Percentiles rank a stretch among this genome's conserved stretches.
phyloP scores from a whole-genome alignment of 371 early-diverging fungal genomes.

The Rhizopus microsporus region DNA sequence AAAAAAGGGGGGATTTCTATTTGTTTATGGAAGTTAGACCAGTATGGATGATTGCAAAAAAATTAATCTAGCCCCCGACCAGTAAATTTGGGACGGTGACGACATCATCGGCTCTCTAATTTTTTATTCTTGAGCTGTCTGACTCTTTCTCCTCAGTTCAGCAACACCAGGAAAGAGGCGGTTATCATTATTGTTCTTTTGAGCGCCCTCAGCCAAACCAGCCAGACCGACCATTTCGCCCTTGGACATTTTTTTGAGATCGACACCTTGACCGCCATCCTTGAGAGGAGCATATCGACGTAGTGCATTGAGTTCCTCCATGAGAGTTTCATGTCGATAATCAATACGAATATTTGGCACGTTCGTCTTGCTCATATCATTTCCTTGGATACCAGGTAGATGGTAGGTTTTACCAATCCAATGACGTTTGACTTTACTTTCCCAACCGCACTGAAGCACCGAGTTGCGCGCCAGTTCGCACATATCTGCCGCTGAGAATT shows the following conservation, averaged over 20 bases:
- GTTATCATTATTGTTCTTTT: too few species aligned
- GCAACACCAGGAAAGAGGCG: too few species aligned
- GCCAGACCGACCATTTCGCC: conserved; percentile 32
- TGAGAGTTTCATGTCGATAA: conserved; percentile 82
- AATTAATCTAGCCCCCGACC: too few species aligned
- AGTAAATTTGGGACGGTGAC: too few species aligned
- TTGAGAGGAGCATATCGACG: conserved; percentile 32
- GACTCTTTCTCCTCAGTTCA: too few species aligned
- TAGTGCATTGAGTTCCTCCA: conserved; percentile 73
- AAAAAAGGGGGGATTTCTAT: neutral
- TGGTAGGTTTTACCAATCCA: conserved; percentile 89
- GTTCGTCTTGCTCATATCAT: conserved; percentile 92
- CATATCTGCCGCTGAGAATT: conserved; percentile 91
- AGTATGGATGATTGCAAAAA: too few species aligned
- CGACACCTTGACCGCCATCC: neutral
- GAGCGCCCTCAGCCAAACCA: conserved; percentile 23
- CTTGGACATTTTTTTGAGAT: neutral
- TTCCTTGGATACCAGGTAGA: conserved; percentile 75
- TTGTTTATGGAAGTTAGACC: too few species aligned
- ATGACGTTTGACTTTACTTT: conserved; percentile 82
- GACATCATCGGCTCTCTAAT: too few species aligned
- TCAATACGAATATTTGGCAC: conserved; percentile 88
- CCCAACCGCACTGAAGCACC: conserved; percentile 92
- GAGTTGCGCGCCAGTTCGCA: conserved; percentile 96
- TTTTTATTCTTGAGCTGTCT: too few species aligned